A percentile compares a stretch with the other conserved stretches of the same genome.
Conservation (phyloP, 2,329 filamentous ascomycete species). For the Trichoderma semiorbis region DNA sequence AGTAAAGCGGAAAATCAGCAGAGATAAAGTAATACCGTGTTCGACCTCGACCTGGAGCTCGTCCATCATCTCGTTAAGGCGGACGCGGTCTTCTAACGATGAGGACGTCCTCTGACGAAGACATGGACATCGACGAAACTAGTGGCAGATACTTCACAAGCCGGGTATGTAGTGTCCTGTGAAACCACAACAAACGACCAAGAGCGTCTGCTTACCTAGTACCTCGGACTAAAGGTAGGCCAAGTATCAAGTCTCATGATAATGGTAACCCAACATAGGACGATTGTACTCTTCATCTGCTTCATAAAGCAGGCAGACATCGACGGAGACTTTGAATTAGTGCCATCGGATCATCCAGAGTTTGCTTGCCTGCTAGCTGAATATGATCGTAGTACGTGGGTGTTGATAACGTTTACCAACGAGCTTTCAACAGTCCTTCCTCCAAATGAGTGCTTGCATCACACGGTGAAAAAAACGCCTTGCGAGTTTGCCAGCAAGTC, state of each 20-base stretch:
- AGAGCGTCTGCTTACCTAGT: neutral
- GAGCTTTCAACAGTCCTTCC: neutral
- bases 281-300: neutral
- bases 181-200: neutral
- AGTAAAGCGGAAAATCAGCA: too few relatives aligned
- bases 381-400: neutral
- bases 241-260: neutral
- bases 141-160: too few relatives aligned
- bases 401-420: neutral
- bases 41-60: too few relatives aligned
- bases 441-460: neutral
- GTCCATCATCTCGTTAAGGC: too few relatives aligned
- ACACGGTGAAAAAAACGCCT: slow-evolving; percentile 12
- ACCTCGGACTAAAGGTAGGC: neutral
- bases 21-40: too few relatives aligned
- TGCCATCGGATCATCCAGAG: neutral
- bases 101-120: too few relatives aligned
- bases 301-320: neutral
- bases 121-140: too few relatives aligned
- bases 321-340: neutral
- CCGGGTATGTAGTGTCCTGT: too few relatives aligned
- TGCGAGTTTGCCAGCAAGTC: neutral
- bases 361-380: neutral
- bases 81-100: too few relatives aligned
- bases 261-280: neutral